These are phyloP conservation scores for Salvia hispanica DNA, from an alignment of 257 asterid species.

Conservation along the genomic window DNA sequence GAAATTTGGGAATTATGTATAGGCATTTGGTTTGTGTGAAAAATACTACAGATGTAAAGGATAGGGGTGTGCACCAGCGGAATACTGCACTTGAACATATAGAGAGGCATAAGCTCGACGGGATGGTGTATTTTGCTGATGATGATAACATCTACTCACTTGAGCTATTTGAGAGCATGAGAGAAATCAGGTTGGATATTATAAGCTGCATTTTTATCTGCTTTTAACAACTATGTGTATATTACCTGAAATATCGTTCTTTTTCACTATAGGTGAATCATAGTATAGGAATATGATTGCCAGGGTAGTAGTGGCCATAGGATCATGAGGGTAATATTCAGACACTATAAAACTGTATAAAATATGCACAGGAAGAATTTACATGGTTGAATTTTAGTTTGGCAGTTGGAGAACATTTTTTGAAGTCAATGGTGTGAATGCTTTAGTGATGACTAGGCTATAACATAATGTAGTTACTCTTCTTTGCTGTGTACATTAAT, in stretches of 20 bases:
- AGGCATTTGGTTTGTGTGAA: conserved; percentile 74
- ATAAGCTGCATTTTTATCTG: conserved; percentile 15
- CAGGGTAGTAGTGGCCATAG: no score
- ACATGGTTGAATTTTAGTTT: not conserved
- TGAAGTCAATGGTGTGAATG: conserved; percentile 21
- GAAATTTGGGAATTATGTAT: conserved; percentile 74
- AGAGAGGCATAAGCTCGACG: conserved; percentile 82
- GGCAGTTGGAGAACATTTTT: not conserved
- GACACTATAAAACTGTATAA: conserved; percentile 8
- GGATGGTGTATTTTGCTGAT: conserved; percentile 90
- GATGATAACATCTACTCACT: conserved; percentile 81
- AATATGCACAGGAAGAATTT: conserved; percentile 11
- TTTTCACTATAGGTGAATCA: not conserved
- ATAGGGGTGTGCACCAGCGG: conserved; percentile 83
- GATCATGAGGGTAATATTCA: not conserved
- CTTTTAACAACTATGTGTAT: not conserved
- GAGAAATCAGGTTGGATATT: conserved; percentile 67
- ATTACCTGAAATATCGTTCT: conserved; percentile 23
- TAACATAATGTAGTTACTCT: conserved; percentile 7
- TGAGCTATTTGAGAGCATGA: conserved; percentile 75
- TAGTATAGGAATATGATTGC: no score
- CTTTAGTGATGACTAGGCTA: conserved; percentile 18
- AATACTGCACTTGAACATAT: conserved; percentile 88
- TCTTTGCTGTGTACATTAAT: conserved; percentile 20
- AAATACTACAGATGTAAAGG: conserved; percentile 68